Evolutionary conservation across 495 filamentous ascomycete species (phyloP), one percentile per base, ranked within the genome.

Genomic region (Aspergillus saccharolyticus): DNA sequence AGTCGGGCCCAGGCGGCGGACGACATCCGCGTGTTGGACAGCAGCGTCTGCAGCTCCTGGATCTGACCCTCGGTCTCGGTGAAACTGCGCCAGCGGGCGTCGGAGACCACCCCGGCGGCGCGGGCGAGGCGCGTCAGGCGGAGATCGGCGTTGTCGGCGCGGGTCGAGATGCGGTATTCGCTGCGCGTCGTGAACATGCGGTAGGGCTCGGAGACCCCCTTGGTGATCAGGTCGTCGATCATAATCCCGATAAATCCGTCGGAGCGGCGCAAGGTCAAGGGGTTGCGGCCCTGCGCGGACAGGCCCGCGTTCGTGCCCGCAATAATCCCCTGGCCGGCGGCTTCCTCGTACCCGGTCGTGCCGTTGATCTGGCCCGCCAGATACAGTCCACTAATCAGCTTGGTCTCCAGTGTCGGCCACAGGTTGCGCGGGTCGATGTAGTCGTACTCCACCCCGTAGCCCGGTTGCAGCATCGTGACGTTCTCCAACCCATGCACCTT

Each of bases 381-480:
- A 74, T 89, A 98, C 8, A 98, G 82, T 30, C 94, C 94, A 30
- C 77, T 77, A 57, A 98, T 96, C 21, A 88, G 74, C 71, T 98
- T 98, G 6, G 94, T 97, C 66, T 98, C 95, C 9, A 98, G 83
- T 0, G 94, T 91, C 19, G 89, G 83, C 59, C 85, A 85, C 9
- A 98, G 78, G 65, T 85, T 87, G 53, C 94, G 88, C 9, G 94
- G 95, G 68, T 98, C 94, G 10, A 98, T 89, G 71, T 97, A 98
- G 76, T 98, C 94, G 70, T 98, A 98, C 73, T 98, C 94, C 7
- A 98, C 94, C 46, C 94, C 94, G 68, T 98, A 98, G 49, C 94
- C 94, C 2, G 94, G 86, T 66, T 97, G 95, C 4, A 96, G 85
- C 95, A 98, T 97, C 45, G 74, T 83, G 3, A 90, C 90, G 60